Evolutionary conservation across 345 rosid genomes (phyloP), one percentile per base, ranked within the genome.

Genomic region (Erodium maritimum): DNA sequence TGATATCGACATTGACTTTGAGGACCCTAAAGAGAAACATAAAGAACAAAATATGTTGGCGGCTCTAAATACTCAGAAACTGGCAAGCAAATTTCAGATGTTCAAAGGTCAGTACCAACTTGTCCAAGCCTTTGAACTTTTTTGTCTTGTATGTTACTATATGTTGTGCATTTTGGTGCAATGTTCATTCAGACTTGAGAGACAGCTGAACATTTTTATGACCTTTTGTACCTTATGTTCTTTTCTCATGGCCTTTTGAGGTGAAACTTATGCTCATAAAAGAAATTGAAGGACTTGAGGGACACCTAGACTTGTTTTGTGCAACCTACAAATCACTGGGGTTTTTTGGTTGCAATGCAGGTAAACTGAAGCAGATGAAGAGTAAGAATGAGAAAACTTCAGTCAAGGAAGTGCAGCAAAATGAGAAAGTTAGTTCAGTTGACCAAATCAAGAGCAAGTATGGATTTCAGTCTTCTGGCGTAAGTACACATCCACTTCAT

Each of bases 371-470:
- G 65, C 85, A 77, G 59, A 77, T 77, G 81, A 88, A 79, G 58
- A 73, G 60, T 2, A 91, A 83, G 86, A 84, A 65, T 62, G 93
- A 88, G 51, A 84, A 84, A 65, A 76, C 19, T 34, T 61, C 57
- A 24, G 65, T 58, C 59, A 81, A 78, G 68, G 89, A 87, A 29
- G 87, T 82, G 73, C 81, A 69, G 33, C 75, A 79, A 60, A 85
- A 81, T 62, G 83, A 72, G 24, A 74, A 73, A 24, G 66, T 77
- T 2, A 76, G 66, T 55, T 53, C 86, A 19, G 83, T 91, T 4
- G 89, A 88, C 59, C 89, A 84, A 71, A 86, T 91, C 68, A 86
- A 88, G 90, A 88, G 80, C 80, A 88, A 74, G 77, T 91, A 91
- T 5, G 96, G 95, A 4, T 86, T 86, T 69, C 73, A 94, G 20